phyloP scores from a whole-genome alignment of 331 rosid species.

The Malus hybrid region DNA sequence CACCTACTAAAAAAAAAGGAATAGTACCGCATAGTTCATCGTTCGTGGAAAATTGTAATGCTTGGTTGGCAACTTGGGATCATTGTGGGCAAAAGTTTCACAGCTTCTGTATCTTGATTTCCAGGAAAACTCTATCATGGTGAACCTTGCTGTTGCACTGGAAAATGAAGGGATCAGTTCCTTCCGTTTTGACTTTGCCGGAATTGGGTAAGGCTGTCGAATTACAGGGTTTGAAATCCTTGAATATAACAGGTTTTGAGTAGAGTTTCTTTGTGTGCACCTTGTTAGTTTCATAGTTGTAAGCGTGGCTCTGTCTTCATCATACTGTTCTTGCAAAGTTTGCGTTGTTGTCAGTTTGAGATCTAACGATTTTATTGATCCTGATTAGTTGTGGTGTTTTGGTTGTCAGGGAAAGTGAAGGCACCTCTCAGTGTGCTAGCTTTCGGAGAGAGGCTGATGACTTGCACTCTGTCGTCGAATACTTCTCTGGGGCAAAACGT shows the following conservation, averaged over 20 bases:
- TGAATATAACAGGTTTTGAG: neutral
- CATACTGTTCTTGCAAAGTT: slow-evolving; percentile 1
- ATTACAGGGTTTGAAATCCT: neutral
- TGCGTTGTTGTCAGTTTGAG: slow-evolving; percentile 1
- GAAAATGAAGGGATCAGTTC: slow-evolving; percentile 49
- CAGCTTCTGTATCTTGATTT: slow-evolving; percentile 1
- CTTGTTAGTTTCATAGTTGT: neutral
- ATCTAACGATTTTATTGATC: neutral
- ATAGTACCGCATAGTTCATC: no score
- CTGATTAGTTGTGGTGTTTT: slow-evolving; percentile 22
- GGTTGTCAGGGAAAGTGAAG: slow-evolving; percentile 76
- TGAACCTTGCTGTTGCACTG: slow-evolving; percentile 55
- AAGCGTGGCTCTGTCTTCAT: neutral
- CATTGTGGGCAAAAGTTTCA: neutral
- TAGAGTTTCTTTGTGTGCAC: neutral
- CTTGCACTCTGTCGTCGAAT: slow-evolving; percentile 48
- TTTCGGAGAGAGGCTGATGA: slow-evolving; percentile 64
- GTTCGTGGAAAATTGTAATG: neutral
- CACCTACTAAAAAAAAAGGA: no score
- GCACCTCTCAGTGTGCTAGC: slow-evolving; percentile 52
- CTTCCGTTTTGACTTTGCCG: slow-evolving; percentile 70
- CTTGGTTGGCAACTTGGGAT: neutral
- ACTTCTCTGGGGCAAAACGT: slow-evolving; percentile 44
- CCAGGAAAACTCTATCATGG: slow-evolving; percentile 32
- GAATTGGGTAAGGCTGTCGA: slow-evolving; percentile 56